Evolutionary conservation across 768 basidiomycete species (phyloP), one percentile per base, ranked within the genome.

Genomic region (Tremella fuciformis): DNA sequence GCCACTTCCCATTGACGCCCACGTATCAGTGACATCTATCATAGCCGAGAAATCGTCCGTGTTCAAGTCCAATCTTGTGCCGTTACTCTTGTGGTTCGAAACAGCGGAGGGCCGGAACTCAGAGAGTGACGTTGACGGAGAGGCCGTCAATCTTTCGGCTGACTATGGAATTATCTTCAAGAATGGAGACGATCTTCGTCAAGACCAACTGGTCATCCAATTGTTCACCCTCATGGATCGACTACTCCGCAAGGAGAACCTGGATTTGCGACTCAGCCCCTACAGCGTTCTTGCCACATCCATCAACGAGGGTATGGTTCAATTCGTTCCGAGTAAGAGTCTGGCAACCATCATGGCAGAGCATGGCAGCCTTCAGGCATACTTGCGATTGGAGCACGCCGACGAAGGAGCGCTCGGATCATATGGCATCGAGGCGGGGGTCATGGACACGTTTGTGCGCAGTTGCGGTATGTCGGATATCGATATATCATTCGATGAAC

Each of bases 161-260:
- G 89, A 92, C 72, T 98, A 88, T 76, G 89, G 93, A 0, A 84
- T 97, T 52, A 98, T 99, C 60, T 97, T 98, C 83, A 99, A 98
- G 78, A 93, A 97, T 66, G 96, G 96, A 13, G 96, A 98, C 73
- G 96, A 99, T 73, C 87, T 98, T 82, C 86, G 96, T 19, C 96
- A 99, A 76, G 96, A 99, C 74, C 96, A 99, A 76, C 84, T 99
- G 38, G 93, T 98, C 24, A 88, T 98, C 50, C 96, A 99, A 76
- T 82, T 98, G n/a, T 93, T 99, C 77, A 96, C 92, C 15, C 84
- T 99, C 24, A 99, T 99, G 96, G 92, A 99, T 73, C 83, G 88
- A 49, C 77, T 99, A 22, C 78, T 98, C 60, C 80, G 91, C 57
- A 94, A 93, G 78, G 96, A 98, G 79, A 96, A 96, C 73, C 76